Base-by-base conservation (phyloP, 169 alveolate genomes). In the Plasmodium vinckei region DNA sequence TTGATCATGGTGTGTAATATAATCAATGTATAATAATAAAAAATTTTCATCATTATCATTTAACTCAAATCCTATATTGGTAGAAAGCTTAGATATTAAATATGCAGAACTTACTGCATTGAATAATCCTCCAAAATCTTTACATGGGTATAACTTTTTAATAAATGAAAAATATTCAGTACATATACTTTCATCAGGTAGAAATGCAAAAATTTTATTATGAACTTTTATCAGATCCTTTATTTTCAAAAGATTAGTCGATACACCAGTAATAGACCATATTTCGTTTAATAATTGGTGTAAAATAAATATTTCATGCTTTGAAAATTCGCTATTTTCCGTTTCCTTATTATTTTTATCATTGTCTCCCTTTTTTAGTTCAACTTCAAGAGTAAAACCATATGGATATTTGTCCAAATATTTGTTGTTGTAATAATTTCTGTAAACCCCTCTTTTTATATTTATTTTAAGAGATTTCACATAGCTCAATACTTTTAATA, bases 161-260 rank as follows among this genome's bases (percentile, higher is more conserved):
- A 79, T 69, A 15, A 79, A 60, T 19, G 89, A 79, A 79, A 79
- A 79, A 65, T 44, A 46, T 67, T 79, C 89, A 39, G 46, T 79
- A 79, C 89, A 79, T 61, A 79, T 65, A 39, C 89, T 79, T 51
- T 79, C 89, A 64, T 79, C 89, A 65, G 89, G 89, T 54, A 79
- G 56, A 54, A 79, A 79, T 53, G 89, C 89, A 79, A 79, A 79
- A 65, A 79, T 79, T 79, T 79, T 60, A 65, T 79, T 79, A 67
- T 79, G 44, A 47, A 79, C 46, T 79, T 61, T 79, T 46, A 79
- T 79, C 57, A 79, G 25, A 79, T 79, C 54, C 68, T 67, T 79
- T 44, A 57, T 79, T 79, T 79, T 67, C 39, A 79, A 54, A 69
- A 79, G 89, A 54, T 79, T 79, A 59, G 84, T 79, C 47, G 89